These are phyloP conservation scores for Fusarium sp. DNA, from an alignment of 2,329 filamentous ascomycete species.

Conservation along the genomic window DNA sequence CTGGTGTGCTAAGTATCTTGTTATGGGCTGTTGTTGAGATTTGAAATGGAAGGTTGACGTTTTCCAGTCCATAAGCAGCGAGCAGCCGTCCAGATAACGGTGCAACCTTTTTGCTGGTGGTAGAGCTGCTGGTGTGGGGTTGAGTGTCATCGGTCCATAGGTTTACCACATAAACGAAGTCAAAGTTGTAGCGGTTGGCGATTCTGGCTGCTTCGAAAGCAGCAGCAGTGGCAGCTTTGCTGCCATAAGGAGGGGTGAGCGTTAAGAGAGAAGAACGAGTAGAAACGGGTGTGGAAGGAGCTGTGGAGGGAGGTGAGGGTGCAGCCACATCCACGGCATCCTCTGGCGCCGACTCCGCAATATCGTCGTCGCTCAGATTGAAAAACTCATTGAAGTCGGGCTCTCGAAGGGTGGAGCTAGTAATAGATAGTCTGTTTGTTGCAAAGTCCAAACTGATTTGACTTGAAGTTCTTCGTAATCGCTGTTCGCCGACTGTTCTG, in stretches of 20 bases:
- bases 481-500: slow-evolving; percentile 44
- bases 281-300: slow-evolving; percentile 43
- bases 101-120: slow-evolving; percentile 21
- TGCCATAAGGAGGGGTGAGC: slow-evolving; percentile 60
- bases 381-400: slow-evolving; percentile 68
- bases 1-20: slow-evolving; percentile 62
- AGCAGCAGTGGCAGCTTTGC: slow-evolving; percentile 60
- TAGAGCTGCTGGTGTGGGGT: slow-evolving; percentile 11
- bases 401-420: slow-evolving; percentile 60
- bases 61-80: slow-evolving; percentile 67
- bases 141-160: slow-evolving; percentile 62
- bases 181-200: slow-evolving; percentile 68
- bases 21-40: slow-evolving; percentile 64
- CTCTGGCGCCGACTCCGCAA: slow-evolving; percentile 60
- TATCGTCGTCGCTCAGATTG: slow-evolving; percentile 68
- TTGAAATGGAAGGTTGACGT: slow-evolving; percentile 65
- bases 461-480: slow-evolving; percentile 48
- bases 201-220: slow-evolving; percentile 69
- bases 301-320: slow-evolving; percentile 33
- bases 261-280: slow-evolving; percentile 56
- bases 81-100: slow-evolving; percentile 64
- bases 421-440: slow-evolving; percentile 44
- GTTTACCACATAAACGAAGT: slow-evolving; percentile 70
- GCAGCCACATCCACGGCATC: slow-evolving; percentile 29
- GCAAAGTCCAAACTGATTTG: slow-evolving; percentile 52